A percentile compares a stretch with the other conserved stretches of the same genome.
Evolutionary conservation across 2,329 filamentous ascomycete species (phyloP).

Genomic region (Trematosphaeria pertusa): DNA sequence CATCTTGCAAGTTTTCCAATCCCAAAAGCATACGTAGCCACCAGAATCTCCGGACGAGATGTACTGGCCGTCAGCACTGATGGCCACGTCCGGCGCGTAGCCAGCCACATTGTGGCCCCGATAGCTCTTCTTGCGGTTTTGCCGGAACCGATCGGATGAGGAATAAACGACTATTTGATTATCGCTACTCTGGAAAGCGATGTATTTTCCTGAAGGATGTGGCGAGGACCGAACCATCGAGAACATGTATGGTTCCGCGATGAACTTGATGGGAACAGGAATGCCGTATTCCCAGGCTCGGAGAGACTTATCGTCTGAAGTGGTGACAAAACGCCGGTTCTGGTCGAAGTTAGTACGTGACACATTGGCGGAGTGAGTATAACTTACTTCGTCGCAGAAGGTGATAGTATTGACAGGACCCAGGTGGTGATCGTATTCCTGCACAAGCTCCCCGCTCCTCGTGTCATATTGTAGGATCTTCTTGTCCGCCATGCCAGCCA

Average conservation of each 20-base stretch:
- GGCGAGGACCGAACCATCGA: constrained; percentile 84
- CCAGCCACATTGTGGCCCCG: constrained; percentile 95
- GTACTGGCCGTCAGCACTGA: constrained; percentile 91
- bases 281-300: constrained; percentile 99
- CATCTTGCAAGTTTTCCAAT: constrained; percentile 99
- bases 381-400: constrained; percentile 77
- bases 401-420: constrained; percentile 98
- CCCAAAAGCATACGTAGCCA: constrained; percentile 95
- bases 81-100: constrained; percentile 86
- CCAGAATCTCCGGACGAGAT: constrained; percentile 85
- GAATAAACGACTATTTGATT: constrained; percentile 98
- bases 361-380: not conserved
- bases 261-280: constrained; percentile 97
- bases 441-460: constrained; percentile 80
- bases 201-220: constrained; percentile 91
- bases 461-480: constrained; percentile 98
- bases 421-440: constrained; percentile 98
- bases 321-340: constrained; percentile 94
- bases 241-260: constrained; percentile 98
- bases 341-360: constrained; percentile 15
- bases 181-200: constrained; percentile 90
- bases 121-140: constrained; percentile 97
- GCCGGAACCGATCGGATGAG: constrained; percentile 91
- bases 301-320: constrained; percentile 94
- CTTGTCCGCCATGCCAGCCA: constrained; percentile 98